These are phyloP conservation scores for Camelina laxa DNA, from an alignment of 345 rosid species.

Conservation along the genomic window DNA sequence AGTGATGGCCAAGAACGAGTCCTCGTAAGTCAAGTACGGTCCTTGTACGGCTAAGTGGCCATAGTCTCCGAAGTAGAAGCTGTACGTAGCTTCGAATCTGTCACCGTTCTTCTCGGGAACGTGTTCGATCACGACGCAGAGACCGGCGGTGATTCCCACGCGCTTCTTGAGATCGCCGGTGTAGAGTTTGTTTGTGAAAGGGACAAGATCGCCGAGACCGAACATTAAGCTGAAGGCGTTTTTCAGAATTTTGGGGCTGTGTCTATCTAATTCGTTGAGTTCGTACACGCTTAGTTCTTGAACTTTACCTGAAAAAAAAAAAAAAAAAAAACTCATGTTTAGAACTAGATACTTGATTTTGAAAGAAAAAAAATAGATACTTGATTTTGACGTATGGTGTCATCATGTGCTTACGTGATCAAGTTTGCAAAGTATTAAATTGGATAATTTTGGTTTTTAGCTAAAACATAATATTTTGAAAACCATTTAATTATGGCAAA, in stretches of 20 bases:
- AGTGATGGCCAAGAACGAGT: conserved; percentile 63
- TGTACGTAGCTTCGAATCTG: conserved; percentile 75
- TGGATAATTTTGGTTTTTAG: no score
- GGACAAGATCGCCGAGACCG: conserved; percentile 84
- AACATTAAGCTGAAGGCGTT: conserved; percentile 50
- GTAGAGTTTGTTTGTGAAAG: conserved; percentile 86
- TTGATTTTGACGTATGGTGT: no score
- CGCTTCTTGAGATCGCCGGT: conserved; percentile 75
- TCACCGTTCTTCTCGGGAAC: conserved; percentile 81
- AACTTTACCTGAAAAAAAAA: conserved; percentile 47
- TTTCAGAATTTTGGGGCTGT: conserved; percentile 76
- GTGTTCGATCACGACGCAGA: conserved; percentile 70
- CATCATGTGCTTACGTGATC: no score
- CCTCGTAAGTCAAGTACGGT: conserved; percentile 65
- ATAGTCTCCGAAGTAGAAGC: conserved; percentile 81
- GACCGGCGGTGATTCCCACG: conserved; percentile 81
- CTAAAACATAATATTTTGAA: no score
- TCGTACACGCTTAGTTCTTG: conserved; percentile 77
- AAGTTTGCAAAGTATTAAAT: no score
- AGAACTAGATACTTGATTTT: no score
- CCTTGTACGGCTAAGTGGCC: conserved; percentile 74
- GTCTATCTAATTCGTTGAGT: conserved; percentile 82
- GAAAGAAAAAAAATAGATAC: no score
- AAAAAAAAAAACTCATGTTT: no score
- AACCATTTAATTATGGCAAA: no score